Evolutionary conservation across 2,329 filamentous ascomycete species (phyloP), one percentile per base, ranked within the genome.

Genomic region (Fusarium sp.): DNA sequence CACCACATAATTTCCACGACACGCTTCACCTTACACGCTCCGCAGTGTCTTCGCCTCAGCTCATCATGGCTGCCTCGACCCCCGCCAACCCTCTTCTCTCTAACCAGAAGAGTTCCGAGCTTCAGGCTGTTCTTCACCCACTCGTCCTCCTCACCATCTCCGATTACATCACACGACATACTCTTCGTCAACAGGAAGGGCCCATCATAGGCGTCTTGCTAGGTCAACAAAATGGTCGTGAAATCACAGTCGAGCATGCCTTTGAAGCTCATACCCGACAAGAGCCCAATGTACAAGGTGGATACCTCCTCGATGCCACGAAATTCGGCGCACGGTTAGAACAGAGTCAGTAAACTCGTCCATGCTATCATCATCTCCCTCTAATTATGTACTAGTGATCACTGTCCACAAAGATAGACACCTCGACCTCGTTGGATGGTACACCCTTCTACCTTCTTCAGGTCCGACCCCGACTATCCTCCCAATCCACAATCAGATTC

Each of bases 61-160:
- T 49, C 77, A 83, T 53, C 60, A 91, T 91, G 88, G 85, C 85
- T 64, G 82, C 85, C 69, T 72, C 81, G 67, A 73, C 68, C 67
- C 60, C 73, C 40, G 19, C 66, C 74, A 91, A 91, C 76, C 85
- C 90, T 60, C 86, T 94, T 70, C 81, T 94, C 52, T 93, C 92
- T 10, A 87, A 86, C 65, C 88, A 90, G 78, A 92, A 91, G 82
- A 88, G 90, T 75, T 88, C 89, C 46, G 94, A 96, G 82, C 90
- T 97, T 49, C 92, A 94, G 73, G 90, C 95, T 63, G 91, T 95
- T 77, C 90, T 99, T 23, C 96, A 99, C 79, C 96, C 96, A 32
- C 91, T 99, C 54, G 95, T 97, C 59, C 92, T 98, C 75, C 93
- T 99, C 83, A 97, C 93, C 74, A 96, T 99, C 78, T 97, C 96